Conservation (phyloP, 1,284 basidiomycete species). For the Ceratobasidium sp. region DNA sequence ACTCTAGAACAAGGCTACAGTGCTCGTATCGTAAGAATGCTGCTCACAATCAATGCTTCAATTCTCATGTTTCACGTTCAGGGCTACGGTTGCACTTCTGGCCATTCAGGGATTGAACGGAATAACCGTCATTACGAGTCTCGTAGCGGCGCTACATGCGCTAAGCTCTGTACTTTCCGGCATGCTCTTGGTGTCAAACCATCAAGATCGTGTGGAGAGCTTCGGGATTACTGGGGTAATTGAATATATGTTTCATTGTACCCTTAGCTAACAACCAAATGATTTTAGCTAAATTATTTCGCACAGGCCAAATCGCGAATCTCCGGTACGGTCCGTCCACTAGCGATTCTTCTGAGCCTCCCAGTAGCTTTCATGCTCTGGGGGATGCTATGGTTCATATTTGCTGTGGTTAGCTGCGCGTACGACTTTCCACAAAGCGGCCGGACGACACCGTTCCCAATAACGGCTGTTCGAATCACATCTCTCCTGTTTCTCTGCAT, state of each 20-base stretch:
- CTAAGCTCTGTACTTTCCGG: conserved; percentile 8
- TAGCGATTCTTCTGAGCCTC: conserved; percentile 3
- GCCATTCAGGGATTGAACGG: conserved; percentile 8
- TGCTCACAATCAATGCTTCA: no score
- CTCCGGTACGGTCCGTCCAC: neutral
- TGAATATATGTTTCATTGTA: neutral
- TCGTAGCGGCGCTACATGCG: neutral
- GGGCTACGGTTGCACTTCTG: neutral
- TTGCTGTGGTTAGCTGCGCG: neutral
- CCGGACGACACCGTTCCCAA: neutral
- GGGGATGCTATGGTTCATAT: conserved; percentile 24
- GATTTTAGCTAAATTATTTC: neutral
- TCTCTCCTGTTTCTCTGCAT: neutral
- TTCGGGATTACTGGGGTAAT: neutral
- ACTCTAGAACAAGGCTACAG: neutral
- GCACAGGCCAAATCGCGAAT: neutral
- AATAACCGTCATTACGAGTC: neutral
- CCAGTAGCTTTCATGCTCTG: conserved; percentile 3
- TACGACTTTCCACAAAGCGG: neutral
- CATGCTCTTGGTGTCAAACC: conserved; percentile 5
- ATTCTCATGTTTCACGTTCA: neutral
- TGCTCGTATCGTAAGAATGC: conserved; percentile 19
- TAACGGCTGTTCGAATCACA: neutral
- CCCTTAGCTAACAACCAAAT: no score
- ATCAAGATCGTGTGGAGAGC: conserved; percentile 12